Conservation (phyloP, 192 early-diverging fungal species). For the Coemansia sp. region DNA sequence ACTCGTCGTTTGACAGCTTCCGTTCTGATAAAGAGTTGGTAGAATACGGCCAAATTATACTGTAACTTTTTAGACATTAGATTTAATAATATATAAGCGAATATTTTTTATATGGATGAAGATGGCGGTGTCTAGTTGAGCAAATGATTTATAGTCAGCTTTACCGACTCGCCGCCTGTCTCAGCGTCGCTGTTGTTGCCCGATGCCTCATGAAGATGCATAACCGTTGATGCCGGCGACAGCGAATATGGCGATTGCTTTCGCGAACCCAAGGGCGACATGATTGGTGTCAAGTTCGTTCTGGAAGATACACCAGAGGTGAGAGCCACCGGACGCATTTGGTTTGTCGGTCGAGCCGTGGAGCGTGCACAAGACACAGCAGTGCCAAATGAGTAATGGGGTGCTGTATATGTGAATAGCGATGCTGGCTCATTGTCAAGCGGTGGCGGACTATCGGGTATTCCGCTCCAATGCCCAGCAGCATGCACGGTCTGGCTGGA, state of each 20-base stretch:
- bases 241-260: constrained; percentile 26
- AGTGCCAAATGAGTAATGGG: constrained; percentile 13
- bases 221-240: constrained; percentile 28
- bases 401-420: not conserved
- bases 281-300: constrained; percentile 7
- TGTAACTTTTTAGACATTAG: not conserved
- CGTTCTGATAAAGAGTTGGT: constrained; percentile 8
- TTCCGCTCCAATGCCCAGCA: not conserved
- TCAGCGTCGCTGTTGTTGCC: constrained; percentile 3
- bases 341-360: constrained; percentile 19
- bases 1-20: not conserved
- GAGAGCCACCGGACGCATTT: not conserved
- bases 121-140: constrained; percentile 35
- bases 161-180: constrained; percentile 6
- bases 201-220: constrained; percentile 1
- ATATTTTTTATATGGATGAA: not conserved
- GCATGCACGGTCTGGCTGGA: not conserved
- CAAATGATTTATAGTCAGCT: constrained; percentile 33
- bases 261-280: constrained; percentile 4
- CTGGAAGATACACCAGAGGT: not conserved
- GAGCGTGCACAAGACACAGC: constrained; percentile 31
- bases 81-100: not conserved
- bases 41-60: constrained; percentile 9
- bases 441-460: constrained; percentile 12
- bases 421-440: constrained; percentile 3